Evolutionary conservation across 306 rosid species (phyloP).

Genomic region (Alnus glutinosa): DNA sequence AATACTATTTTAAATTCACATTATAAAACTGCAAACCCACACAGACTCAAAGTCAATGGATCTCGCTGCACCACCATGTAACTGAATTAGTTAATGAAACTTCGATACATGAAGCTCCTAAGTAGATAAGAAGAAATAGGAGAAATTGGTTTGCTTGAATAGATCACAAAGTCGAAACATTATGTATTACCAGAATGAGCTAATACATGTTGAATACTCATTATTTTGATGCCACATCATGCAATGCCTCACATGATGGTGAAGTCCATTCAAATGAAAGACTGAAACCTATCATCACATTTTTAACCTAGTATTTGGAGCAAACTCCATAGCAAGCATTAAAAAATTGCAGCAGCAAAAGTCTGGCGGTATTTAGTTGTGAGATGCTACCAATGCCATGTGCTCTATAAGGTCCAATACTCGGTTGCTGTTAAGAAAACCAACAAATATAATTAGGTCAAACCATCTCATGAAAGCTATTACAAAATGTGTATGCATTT

Average conservation of each 20-base stretch:
- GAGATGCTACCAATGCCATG: conserved; percentile 86
- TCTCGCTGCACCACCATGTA: too few species aligned
- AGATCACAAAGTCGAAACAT: not conserved
- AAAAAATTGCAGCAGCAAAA: conserved; percentile 11
- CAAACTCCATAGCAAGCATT: conserved; percentile 10
- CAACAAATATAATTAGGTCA: conserved; percentile 4
- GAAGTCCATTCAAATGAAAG: not conserved
- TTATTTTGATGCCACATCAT: conserved; percentile 19
- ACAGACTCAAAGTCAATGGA: too few species aligned
- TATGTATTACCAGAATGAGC: not conserved
- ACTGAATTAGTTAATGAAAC: too few species aligned
- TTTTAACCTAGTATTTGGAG: conserved; percentile 26
- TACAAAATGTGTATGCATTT: not conserved
- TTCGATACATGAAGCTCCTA: too few species aligned
- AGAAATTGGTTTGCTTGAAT: not conserved
- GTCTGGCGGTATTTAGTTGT: conserved; percentile 28
- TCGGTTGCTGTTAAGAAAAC: conserved; percentile 62
- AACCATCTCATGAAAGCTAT: not conserved
- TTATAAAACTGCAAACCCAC: too few species aligned
- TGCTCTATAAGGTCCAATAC: conserved; percentile 96
- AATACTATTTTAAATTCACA: too few species aligned
- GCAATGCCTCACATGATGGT: not conserved
- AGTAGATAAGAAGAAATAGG: too few species aligned
- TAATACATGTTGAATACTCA: conserved; percentile 14
- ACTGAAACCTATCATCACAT: conserved; percentile 3